A percentile compares a stretch with the other conserved stretches of the same genome.
Evolutionary conservation across 1,284 basidiomycete genomes (phyloP).

Genomic region (Pseudozyma thailandica): DNA sequence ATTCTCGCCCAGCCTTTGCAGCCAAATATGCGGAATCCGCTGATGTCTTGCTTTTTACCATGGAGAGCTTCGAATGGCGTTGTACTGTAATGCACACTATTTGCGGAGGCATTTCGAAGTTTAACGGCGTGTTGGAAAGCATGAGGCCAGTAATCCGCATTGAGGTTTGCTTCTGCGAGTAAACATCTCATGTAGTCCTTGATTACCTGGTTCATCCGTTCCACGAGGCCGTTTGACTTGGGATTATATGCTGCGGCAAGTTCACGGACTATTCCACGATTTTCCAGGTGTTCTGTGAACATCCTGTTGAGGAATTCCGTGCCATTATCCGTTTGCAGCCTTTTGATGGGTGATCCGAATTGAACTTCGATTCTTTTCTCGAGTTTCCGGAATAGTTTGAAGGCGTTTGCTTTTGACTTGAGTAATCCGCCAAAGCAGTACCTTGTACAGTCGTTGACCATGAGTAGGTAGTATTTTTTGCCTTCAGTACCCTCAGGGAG

Average conservation of each 20-base stretch:
- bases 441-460: background rate
- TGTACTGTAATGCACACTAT: background rate
- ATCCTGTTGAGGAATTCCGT: background rate
- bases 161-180: background rate
- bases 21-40: background rate
- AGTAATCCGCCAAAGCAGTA: background rate
- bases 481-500: background rate
- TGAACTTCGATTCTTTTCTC: background rate
- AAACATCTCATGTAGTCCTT: constrained; percentile 1
- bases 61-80: background rate
- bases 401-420: background rate
- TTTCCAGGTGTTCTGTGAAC: background rate
- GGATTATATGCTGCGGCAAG: background rate
- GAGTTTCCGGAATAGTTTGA: background rate
- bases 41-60: background rate
- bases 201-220: constrained; percentile 1
- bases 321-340: background rate
- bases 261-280: background rate
- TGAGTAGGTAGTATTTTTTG: background rate
- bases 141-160: background rate
- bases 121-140: background rate
- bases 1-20: constrained; percentile 1
- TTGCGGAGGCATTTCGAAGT: background rate
- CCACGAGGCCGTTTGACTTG: constrained; percentile 1
- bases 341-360: background rate